phyloP scores from a whole-genome alignment of 306 rosid species.

The Prunus armeniaca region DNA sequence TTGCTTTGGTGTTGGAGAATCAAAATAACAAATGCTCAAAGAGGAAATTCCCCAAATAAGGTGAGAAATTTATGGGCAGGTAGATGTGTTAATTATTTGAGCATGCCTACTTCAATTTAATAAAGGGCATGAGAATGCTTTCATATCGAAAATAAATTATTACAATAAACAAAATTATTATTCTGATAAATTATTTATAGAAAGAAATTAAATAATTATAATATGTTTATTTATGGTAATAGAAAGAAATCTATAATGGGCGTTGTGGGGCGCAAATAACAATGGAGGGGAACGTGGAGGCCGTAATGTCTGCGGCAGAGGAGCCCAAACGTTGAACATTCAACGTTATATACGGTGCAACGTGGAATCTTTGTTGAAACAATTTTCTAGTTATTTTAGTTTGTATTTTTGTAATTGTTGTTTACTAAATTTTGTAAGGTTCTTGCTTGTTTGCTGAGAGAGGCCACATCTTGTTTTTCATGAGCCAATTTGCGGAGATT shows the following conservation, averaged over 20 bases:
- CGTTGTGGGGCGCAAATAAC: background rate
- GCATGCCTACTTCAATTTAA: background rate
- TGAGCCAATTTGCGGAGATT: constrained; percentile 24
- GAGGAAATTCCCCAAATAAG: background rate
- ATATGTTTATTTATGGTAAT: too few relatives aligned
- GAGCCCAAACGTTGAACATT: constrained; percentile 20
- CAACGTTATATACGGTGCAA: background rate
- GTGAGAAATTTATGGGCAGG: background rate
- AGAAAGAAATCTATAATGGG: background rate
- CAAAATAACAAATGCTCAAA: background rate
- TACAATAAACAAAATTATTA: background rate
- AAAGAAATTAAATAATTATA: too few relatives aligned
- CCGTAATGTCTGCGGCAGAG: constrained; percentile 22
- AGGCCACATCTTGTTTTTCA: constrained; percentile 10
- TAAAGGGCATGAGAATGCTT: background rate
- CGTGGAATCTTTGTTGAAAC: constrained; percentile 16
- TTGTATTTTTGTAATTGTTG: background rate
- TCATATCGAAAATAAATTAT: background rate
- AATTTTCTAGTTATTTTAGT: background rate
- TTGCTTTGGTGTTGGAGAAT: background rate
- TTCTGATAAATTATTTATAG: too few relatives aligned
- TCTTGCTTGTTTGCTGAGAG: constrained; percentile 10
- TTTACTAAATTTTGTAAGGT: background rate
- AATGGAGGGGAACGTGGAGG: constrained; percentile 10
- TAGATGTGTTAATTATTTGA: background rate